These are phyloP conservation scores for Suillus luteus DNA, from an alignment of 768 basidiomycete species.

Conservation along the genomic window DNA sequence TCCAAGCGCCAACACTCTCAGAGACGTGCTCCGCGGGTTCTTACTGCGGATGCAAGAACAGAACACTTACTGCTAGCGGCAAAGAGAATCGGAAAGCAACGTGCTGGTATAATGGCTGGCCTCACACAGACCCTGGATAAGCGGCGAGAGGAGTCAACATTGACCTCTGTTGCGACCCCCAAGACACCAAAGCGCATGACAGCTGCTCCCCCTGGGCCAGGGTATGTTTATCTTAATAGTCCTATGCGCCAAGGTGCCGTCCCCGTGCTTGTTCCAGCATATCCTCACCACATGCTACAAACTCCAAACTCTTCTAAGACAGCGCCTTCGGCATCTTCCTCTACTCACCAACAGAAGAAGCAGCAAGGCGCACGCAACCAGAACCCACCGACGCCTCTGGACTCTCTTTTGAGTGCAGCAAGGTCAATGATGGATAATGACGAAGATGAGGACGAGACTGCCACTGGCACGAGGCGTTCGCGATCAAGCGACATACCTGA, in stretches of 20 bases:
- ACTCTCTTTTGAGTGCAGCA: slow-evolving; percentile 63
- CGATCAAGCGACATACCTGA: slow-evolving; percentile 26
- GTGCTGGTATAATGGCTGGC: slow-evolving; percentile 58
- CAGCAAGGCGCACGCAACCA: slow-evolving; percentile 20
- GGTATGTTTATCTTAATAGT: slow-evolving; percentile 31
- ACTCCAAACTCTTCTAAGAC: slow-evolving; percentile 37
- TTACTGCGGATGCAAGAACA: slow-evolving; percentile 63
- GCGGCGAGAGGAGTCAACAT: slow-evolving; percentile 26
- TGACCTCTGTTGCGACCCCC: slow-evolving; percentile 24
- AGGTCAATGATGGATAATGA: slow-evolving; percentile 53
- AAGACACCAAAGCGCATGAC: slow-evolving; percentile 34
- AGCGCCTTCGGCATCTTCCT: slow-evolving; percentile 27
- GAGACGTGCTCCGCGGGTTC: slow-evolving; percentile 30
- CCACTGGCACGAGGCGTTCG: slow-evolving; percentile 32
- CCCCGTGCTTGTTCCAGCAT: slow-evolving; percentile 33
- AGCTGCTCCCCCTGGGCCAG: slow-evolving; percentile 30
- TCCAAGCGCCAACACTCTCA: slow-evolving; percentile 32
- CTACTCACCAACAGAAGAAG: slow-evolving; percentile 20
- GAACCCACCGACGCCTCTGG: slow-evolving; percentile 50
- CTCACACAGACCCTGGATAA: slow-evolving; percentile 38
- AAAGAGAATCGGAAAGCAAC: slow-evolving; percentile 64
- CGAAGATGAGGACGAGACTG: slow-evolving; percentile 22
- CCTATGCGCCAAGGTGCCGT: slow-evolving; percentile 29
- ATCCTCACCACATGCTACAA: slow-evolving; percentile 30
- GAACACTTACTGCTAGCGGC: slow-evolving; percentile 75